Base-by-base conservation (phyloP, 805 yeast species). In the Nakazawaea laoshanensis region DNA sequence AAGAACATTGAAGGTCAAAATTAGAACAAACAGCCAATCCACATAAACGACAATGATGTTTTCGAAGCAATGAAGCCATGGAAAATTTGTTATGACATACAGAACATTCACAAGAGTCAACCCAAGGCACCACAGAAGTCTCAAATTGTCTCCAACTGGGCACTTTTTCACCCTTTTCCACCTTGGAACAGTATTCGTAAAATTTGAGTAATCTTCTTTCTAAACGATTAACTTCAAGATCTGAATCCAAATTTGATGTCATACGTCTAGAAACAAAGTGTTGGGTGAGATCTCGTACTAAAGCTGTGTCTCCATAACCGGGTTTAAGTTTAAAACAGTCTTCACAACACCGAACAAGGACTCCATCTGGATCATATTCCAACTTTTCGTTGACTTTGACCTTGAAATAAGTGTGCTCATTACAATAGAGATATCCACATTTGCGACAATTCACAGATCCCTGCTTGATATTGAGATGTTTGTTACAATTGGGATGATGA, bases 31-130 rank as follows among this genome's bases (percentile, higher is more conserved):
- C 84, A 2, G 82, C 72, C 18, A 55, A 48, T 0, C 97, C 97
- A 59, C 98, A 89, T 17, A 87, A 53, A 23, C 97, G 61, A 53
- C 98, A 92, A 52, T 89, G 98, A 50, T 92, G 97, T 42, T 80
- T 84, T 32, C 96, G 59, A n/a, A 27, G 23, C 16, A 70, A 44
- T 0, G 44, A 32, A 9, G 74, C 49, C 27, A 81, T 55, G 8
- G 67, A 61, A 51, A 86, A 92, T 19, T 48, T 46, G 9, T 63
- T 59, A 10, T 59, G 52, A 46, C 98, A 89, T 6, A 82, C 58
- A 6, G 67, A 61, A 50, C 98, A 89, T 35, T 61, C 56, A 0
- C 58, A 44, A 0, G 67, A 65, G 3, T 46, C 45, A 38, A 71
- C 73, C 97, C 97, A 89, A 10, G 65, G 62, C 1, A 71, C 74